phyloP scores from a whole-genome alignment of 192 early-diverging fungal species.

The Rhizophagus clarus region DNA sequence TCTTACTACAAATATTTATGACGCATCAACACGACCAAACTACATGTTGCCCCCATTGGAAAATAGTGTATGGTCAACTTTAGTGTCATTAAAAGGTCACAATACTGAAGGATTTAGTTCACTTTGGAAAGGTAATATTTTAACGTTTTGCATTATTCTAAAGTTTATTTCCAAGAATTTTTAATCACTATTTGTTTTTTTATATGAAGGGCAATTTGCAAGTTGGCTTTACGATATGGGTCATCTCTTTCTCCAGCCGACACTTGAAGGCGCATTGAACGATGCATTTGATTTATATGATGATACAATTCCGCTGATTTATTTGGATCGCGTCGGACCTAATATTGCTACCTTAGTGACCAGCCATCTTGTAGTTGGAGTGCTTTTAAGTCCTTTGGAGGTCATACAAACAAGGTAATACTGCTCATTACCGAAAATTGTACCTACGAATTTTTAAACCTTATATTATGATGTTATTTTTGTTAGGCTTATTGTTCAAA shows the following conservation, averaged over 20 bases:
- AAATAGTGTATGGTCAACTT: constrained; percentile 57
- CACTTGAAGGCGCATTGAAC: constrained; percentile 84
- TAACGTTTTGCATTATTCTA: neutral
- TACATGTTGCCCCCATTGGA: constrained; percentile 67
- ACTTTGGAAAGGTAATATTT: constrained; percentile 52
- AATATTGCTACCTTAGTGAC: constrained; percentile 72
- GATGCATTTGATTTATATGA: constrained; percentile 92
- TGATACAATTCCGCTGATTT: constrained; percentile 71
- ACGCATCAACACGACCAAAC: constrained; percentile 56
- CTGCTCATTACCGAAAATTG: neutral
- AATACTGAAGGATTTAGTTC: constrained; percentile 65
- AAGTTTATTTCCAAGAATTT: neutral
- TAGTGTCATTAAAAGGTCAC: constrained; percentile 56
- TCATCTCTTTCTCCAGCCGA: constrained; percentile 78
- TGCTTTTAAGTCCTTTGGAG: constrained; percentile 88
- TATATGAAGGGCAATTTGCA: constrained; percentile 69
- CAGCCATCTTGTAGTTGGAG: constrained; percentile 75
- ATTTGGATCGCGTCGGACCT: constrained; percentile 59
- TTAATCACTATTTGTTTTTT: neutral
- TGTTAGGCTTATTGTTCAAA: constrained; percentile 78
- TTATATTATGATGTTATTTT: neutral
- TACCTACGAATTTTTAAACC: neutral
- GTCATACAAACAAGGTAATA: constrained; percentile 80
- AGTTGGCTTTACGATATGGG: constrained; percentile 77
- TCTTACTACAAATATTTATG: constrained; percentile 50